Conservation (phyloP, 495 filamentous ascomycete genomes). For the Hypoxylon rickii region DNA sequence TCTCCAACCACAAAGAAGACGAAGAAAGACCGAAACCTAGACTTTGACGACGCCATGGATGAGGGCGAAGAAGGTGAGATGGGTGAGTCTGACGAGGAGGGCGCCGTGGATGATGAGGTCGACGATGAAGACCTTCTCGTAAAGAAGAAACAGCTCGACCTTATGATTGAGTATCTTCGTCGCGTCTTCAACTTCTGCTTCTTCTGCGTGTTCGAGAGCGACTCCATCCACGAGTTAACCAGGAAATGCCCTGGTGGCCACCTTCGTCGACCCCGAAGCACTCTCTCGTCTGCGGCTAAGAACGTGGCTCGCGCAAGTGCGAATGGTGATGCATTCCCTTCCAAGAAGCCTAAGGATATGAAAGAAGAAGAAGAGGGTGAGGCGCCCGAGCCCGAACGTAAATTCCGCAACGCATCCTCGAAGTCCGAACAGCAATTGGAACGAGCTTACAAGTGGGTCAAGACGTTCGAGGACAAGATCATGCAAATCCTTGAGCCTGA, state of each 20-base stretch:
- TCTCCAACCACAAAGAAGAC: constrained; percentile 65
- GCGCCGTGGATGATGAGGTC: constrained; percentile 78
- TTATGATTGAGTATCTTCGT: constrained; percentile 94
- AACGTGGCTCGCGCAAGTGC: constrained; percentile 84
- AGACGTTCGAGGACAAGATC: constrained; percentile 96
- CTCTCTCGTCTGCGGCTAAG: constrained; percentile 79
- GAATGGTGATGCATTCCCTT: constrained; percentile 75
- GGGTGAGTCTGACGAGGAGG: constrained; percentile 68
- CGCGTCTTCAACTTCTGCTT: constrained; percentile 98
- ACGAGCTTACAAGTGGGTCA: constrained; percentile 98
- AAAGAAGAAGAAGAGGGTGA: constrained; percentile 69
- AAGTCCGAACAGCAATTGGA: constrained; percentile 90
- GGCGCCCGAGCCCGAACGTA: constrained; percentile 64
- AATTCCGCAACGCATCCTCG: constrained; percentile 63
- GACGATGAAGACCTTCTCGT: constrained; percentile 87
- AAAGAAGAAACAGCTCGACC: constrained; percentile 95
- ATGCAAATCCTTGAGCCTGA: constrained; percentile 90
- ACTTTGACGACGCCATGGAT: constrained; percentile 71
- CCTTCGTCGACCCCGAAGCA: constrained; percentile 84
- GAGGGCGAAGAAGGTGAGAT: constrained; percentile 73
- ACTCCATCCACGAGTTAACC: constrained; percentile 92
- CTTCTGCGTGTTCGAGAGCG: constrained; percentile 98
- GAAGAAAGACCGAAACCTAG: constrained; percentile 59
- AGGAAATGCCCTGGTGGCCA: constrained; percentile 97
- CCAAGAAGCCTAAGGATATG: constrained; percentile 70